phyloP scores from a whole-genome alignment of 352 stramenopile genomes.

The Pythium myriotylum region DNA sequence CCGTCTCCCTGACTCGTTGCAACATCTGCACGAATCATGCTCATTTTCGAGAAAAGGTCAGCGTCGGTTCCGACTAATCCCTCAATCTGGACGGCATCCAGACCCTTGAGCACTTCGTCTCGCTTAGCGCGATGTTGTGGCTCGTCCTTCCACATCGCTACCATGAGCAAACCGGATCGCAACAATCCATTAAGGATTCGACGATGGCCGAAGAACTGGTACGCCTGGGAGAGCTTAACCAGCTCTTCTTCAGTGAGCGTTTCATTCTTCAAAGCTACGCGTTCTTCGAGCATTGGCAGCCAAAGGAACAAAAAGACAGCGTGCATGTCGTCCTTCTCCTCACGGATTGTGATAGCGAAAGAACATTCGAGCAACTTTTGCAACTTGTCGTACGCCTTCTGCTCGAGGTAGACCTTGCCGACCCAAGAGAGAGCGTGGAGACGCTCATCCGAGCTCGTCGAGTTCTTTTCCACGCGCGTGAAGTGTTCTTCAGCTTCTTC shows the following conservation, averaged over 20 bases:
- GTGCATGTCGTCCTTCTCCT: constrained; percentile 37
- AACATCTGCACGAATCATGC: constrained; percentile 23
- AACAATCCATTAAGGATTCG: constrained; percentile 44
- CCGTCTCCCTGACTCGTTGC: constrained; percentile 7
- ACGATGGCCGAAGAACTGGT: constrained; percentile 62
- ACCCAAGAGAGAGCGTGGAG: constrained; percentile 57
- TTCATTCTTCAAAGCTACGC: constrained; percentile 11
- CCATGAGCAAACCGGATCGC: constrained; percentile 25
- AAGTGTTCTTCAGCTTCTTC: constrained; percentile 49
- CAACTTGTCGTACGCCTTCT: constrained; percentile 27
- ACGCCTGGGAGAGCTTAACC: constrained; percentile 39
- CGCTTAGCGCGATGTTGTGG: constrained; percentile 11
- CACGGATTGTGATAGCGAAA: constrained; percentile 23
- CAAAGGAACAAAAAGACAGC: constrained; percentile 54
- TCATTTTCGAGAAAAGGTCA: constrained; percentile 19
- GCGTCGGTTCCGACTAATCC: constrained; percentile 19
- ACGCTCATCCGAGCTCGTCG: constrained; percentile 38
- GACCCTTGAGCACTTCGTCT: constrained; percentile 16
- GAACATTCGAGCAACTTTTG: constrained; percentile 15
- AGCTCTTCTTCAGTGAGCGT: constrained; percentile 14
- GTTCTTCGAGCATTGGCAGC: constrained; percentile 45
- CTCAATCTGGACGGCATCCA: constrained; percentile 25
- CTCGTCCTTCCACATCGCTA: constrained; percentile 21
- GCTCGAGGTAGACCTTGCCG: constrained; percentile 49
- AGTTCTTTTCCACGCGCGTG: constrained; percentile 38